phyloP scores from a whole-genome alignment of 2,329 filamentous ascomycete species.

The Apiospora phragmitis region DNA sequence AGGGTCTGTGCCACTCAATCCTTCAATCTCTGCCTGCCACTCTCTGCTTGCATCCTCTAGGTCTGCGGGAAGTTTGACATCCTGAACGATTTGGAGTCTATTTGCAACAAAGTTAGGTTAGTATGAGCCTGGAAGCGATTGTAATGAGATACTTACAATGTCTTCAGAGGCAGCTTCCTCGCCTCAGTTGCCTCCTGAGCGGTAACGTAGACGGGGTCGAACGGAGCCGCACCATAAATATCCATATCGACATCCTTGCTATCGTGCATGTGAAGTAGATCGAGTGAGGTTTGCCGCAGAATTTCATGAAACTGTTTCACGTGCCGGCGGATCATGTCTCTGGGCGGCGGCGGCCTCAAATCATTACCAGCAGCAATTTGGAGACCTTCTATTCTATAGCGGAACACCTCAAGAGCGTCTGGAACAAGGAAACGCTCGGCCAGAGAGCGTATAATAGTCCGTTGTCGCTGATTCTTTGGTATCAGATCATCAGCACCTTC shows the following conservation, averaged over 20 bases:
- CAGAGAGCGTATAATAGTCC: conserved; percentile 18
- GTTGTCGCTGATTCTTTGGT: conserved; percentile 11
- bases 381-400: conserved; percentile 11
- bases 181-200: conserved; percentile 13
- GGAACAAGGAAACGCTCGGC: conserved; percentile 24
- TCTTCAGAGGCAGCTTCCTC: conserved; percentile 19
- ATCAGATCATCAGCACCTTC: not conserved
- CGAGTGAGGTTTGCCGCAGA: not conserved
- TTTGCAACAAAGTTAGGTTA: not conserved
- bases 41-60: conserved; percentile 18
- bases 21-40: conserved; percentile 28
- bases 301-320: conserved; percentile 2
- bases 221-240: conserved; percentile 13
- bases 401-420: conserved; percentile 20
- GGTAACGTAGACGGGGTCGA: conserved; percentile 14
- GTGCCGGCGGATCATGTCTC: conserved; percentile 10
- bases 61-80: conserved; percentile 15
- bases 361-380: not conserved
- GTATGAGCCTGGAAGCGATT: not conserved
- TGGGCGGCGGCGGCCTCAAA: not conserved
- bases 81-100: conserved; percentile 12
- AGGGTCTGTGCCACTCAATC: conserved; percentile 22
- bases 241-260: conserved; percentile 8
- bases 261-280: not conserved
- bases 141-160: conserved; percentile 24